Percentiles rank a stretch among this genome's conserved stretches.
Conservation (phyloP, 2,329 filamentous ascomycete species). For the Fusarium agapanthi region DNA sequence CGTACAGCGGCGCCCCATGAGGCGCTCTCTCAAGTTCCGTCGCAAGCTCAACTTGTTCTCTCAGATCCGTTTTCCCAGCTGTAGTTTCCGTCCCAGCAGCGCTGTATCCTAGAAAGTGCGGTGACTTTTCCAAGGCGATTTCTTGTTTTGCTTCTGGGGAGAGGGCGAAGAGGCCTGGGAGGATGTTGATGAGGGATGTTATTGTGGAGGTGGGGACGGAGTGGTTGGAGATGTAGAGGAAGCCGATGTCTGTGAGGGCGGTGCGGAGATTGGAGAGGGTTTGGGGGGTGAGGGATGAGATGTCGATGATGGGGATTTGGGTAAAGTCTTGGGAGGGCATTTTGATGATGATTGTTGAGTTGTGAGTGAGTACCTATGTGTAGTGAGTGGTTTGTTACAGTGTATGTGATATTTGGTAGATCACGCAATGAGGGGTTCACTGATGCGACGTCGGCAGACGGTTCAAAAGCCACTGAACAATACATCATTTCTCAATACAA, state of each 20-base stretch:
- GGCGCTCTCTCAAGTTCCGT: constrained; percentile 59
- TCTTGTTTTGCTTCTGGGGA: constrained; percentile 48
- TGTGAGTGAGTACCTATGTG: not conserved
- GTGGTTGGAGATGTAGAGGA: constrained; percentile 63
- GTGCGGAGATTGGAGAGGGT: constrained; percentile 55
- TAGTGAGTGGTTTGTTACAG: not conserved
- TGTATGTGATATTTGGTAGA: not conserved
- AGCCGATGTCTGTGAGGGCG: constrained; percentile 60
- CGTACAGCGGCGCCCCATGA: constrained; percentile 49
- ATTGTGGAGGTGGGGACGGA: constrained; percentile 47
- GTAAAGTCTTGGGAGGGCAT: constrained; percentile 42
- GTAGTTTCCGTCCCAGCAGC: constrained; percentile 64
- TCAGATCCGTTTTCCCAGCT: constrained; percentile 58
- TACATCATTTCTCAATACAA: not conserved
- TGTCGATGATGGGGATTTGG: constrained; percentile 59
- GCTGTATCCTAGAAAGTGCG: constrained; percentile 69
- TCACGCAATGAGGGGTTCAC: not conserved
- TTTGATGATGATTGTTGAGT: not conserved
- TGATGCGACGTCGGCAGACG: not conserved
- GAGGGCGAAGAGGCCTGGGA: constrained; percentile 57
- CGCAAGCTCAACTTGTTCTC: constrained; percentile 69
- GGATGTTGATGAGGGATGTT: constrained; percentile 50
- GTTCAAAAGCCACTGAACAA: not conserved
- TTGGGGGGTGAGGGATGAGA: constrained; percentile 53
- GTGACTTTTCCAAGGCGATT: constrained; percentile 60